These are phyloP conservation scores for Nannizziopsis arthrosporioides DNA, from an alignment of 2,329 filamentous ascomycete species.

Conservation along the genomic window DNA sequence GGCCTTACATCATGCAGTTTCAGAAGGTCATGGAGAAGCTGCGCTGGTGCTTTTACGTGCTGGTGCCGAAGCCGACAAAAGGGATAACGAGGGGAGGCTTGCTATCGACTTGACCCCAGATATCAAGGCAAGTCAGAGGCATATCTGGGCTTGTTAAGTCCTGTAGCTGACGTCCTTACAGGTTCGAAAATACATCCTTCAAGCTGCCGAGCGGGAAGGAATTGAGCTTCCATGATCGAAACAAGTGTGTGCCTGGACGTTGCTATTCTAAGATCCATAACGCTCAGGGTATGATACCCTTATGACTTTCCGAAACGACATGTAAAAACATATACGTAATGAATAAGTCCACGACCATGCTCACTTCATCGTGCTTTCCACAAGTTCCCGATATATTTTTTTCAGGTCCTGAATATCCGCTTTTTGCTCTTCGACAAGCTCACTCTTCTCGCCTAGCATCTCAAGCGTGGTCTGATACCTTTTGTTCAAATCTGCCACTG, in stretches of 20 bases:
- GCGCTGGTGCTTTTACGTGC: slow-evolving; percentile 72
- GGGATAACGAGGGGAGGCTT: slow-evolving; percentile 56
- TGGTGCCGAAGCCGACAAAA: slow-evolving; percentile 71
- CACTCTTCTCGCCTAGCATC: slow-evolving; percentile 93
- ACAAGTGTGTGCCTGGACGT: background rate
- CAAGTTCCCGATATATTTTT: slow-evolving; percentile 86
- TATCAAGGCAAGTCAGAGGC: slow-evolving; percentile 49
- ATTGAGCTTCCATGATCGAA: slow-evolving; percentile 45
- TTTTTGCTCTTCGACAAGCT: slow-evolving; percentile 79
- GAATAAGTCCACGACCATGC: slow-evolving; percentile 4
- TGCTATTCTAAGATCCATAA: background rate
- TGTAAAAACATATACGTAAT: background rate
- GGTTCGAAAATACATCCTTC: slow-evolving; percentile 65
- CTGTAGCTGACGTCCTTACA: slow-evolving; percentile 22
- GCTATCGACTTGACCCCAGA: slow-evolving; percentile 79
- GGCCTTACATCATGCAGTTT: slow-evolving; percentile 65
- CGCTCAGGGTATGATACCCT: too few species aligned
- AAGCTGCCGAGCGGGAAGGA: slow-evolving; percentile 71
- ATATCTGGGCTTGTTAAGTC: background rate
- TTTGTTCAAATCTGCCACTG: slow-evolving; percentile 57
- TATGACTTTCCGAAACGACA: too few species aligned
- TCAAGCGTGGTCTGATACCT: slow-evolving; percentile 86
- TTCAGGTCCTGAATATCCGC: slow-evolving; percentile 89
- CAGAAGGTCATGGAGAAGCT: slow-evolving; percentile 58
- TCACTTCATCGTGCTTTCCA: slow-evolving; percentile 69